phyloP scores from a whole-genome alignment of 176 grass and related monocot species.

The Triticum monococcum region DNA sequence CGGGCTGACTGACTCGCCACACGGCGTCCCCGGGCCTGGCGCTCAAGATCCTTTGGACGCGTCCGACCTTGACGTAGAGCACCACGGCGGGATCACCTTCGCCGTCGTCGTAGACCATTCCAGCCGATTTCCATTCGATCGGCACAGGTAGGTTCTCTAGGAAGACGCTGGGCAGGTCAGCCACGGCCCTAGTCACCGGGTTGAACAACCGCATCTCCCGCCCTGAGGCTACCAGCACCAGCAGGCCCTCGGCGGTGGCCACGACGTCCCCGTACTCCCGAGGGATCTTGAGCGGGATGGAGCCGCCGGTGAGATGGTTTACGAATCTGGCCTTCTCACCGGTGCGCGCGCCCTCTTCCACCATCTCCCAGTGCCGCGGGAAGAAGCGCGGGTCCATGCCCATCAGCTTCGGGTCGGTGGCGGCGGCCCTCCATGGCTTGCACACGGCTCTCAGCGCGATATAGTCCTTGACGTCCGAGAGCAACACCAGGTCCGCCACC shows the following conservation, averaged over 20 bases:
- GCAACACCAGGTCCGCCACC: background rate
- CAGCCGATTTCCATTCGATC: background rate
- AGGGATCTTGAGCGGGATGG: background rate
- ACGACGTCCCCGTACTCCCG: background rate
- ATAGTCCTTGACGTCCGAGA: background rate
- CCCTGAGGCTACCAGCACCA: background rate
- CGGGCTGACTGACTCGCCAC: background rate
- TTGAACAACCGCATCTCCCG: background rate
- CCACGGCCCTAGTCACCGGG: background rate
- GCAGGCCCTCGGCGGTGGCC: background rate
- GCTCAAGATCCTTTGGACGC: background rate
- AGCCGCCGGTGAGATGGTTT: background rate
- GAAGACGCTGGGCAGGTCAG: background rate
- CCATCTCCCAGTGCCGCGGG: background rate
- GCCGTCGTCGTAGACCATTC: background rate
- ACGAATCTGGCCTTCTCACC: background rate
- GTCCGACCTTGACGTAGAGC: background rate
- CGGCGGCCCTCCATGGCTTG: background rate
- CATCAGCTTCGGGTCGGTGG: background rate
- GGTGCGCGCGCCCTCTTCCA: accelerated
- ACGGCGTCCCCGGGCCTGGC: background rate
- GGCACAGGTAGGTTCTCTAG: background rate
- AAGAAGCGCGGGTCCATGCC: background rate
- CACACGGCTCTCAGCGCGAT: background rate
- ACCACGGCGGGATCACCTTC: background rate